Evolutionary conservation across 805 yeast genomes (phyloP), one percentile per base, ranked within the genome.

Genomic region (Yarrowia osloensis): DNA sequence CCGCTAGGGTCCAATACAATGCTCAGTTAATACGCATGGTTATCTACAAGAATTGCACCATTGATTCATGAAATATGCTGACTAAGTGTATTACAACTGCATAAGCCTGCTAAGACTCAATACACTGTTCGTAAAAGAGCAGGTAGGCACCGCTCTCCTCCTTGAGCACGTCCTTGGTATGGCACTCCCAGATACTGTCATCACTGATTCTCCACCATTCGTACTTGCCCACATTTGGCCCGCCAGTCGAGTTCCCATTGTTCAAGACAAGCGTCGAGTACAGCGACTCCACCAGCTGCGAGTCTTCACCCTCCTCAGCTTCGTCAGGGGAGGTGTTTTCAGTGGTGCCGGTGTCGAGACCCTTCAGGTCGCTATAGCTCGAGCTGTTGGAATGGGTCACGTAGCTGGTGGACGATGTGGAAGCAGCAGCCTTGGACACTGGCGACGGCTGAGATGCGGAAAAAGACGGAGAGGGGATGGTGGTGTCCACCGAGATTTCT

Each of bases 171-270:
- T 87, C 86, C 0, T 79, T 76, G 2, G 79, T 74, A 13, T 84
- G 80, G 9, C 83, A 86, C 74, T 92, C 97, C 42, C 85, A 77
- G 4, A 90, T 85, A 33, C 79, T 80, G 1, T 89, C 81, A 77
- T 95, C 98, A 69, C 96, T 90, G 37, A 93, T 85, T 70, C 90
- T 82, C 98, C 98, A 94, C 80, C 81, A 79, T 21, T 70, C 72
- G 65, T 71, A 70, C 37, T 69, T 55, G 31, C 72, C 70, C 8
- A 33, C 54, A 3, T 42, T 44, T 21, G 52, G 39, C 2, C 54
- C 44, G 12, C 63, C 49, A 15, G 63, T 40, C 6, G 63, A 57
- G 54, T 61, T 61, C 24, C 54, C 66, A 31, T 44, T 61, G 54
- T 61, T 61, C 9, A 61, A 13, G 6, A 44, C 54, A 15, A 61